A percentile compares a stretch with the other conserved stretches of the same genome.
These are phyloP conservation scores for Paecilomyces formosus DNA, from an alignment of 2,329 filamentous ascomycete genomes.

Conservation along the genomic window DNA sequence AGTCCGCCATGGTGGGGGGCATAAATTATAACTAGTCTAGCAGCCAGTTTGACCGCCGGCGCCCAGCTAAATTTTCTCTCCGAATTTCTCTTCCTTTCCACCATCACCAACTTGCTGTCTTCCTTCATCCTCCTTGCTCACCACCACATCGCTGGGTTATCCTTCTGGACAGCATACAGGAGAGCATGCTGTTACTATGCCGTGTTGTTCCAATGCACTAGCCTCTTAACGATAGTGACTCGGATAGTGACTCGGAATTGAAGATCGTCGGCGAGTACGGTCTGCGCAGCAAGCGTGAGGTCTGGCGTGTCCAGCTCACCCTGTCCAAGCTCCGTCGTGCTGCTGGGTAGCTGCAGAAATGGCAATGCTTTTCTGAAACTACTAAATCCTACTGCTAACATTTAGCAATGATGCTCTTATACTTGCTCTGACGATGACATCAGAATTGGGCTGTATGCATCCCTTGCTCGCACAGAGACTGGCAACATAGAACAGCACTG, in stretches of 20 bases:
- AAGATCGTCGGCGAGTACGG: conserved; percentile 99
- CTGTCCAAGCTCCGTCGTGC: conserved; percentile 99
- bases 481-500: neutral
- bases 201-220: conserved; percentile 60
- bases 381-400: neutral
- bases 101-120: neutral
- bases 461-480: neutral
- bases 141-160: neutral
- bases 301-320: conserved; percentile 99
- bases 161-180: neutral
- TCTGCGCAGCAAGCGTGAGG: conserved; percentile 99
- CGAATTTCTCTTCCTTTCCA: neutral
- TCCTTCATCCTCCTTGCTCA: neutral
- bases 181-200: conserved; percentile 97
- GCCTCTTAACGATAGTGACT: conserved; percentile 60
- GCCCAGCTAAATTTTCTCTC: neutral
- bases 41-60: neutral
- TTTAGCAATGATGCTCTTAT: neutral
- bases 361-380: neutral
- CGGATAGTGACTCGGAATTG: conserved; percentile 97
- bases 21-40: neutral
- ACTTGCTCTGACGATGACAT: neutral
- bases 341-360: conserved; percentile 48
- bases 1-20: conserved; percentile 3
- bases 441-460: neutral